Base-by-base conservation (phyloP, 2,329 filamentous ascomycete genomes). In the Colletotrichum nymphaeae region DNA sequence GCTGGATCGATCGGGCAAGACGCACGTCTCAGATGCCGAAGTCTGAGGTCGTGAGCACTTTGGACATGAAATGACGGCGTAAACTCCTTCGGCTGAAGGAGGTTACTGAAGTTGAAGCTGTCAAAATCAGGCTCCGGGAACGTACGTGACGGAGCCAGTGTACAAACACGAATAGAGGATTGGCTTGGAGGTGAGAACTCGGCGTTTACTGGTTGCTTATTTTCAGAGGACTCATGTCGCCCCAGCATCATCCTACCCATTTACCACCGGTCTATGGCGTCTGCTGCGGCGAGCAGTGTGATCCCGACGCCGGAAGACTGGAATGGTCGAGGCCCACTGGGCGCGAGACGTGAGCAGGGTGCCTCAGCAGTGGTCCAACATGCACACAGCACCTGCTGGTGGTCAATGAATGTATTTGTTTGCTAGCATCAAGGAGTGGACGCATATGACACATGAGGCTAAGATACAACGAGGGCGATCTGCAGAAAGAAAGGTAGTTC, bases 121-220 rank as follows among this genome's bases (percentile, higher is more conserved):
- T 49, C 42, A n/a, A 7, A 49, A 16, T 4, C 42, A 9, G 19
- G 42, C 42, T 49, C 1, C 19, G 22, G 12, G 26, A 42, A 26
- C 26, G 28, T 52, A 26, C 26, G 28, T 52, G 22, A 22, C 4
- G 37, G 24, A 24, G 22, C 12, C 55, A 28, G 52, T 46, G 32
- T 65, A 42, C 14, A 46, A 3, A 16, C 28, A 55, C 12, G 63
- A 22, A 30, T 46, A 37, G 32, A 65, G 63, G 63, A 16, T 42
- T 19, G 32, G 32, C 28, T 30, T 22, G 53, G 63, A 46, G 63
- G 59, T 63, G 59, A 63, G 63, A 42, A 24, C 12, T 46, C 55
- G 63, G 52, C 63, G 52, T 65, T 65, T 24, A 57, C 22, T 22
- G 52, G 52, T 28, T 57, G 24, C 52, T 65, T 65, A 24, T 35